Evolutionary conservation across 257 asterid species (phyloP), one percentile per base, ranked within the genome.

Genomic region (Echites panduratus): DNA sequence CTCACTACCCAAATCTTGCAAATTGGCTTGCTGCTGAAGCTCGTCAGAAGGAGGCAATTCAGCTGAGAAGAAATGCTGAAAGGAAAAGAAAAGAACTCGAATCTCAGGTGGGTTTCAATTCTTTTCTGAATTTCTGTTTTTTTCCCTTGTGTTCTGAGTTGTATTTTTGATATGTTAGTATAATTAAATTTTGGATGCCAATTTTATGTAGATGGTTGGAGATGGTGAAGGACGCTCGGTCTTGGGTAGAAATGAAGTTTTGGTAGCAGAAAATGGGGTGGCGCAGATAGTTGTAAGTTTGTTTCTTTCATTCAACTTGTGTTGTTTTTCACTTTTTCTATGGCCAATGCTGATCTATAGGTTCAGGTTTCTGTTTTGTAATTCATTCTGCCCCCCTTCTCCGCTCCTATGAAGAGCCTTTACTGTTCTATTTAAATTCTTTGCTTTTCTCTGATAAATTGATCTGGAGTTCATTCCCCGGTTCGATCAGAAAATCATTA

Each of bases 1-100:
- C 67, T 16, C 4, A 2, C 27, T 56, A n/a, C 8, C 75, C 67
- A 38, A 9, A 19, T 29, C 66, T 71, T 8, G 50, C 75, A 1
- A 45, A 61, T 24, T 53, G 61, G 75, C 29, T 71, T 53, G 75
- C 74, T 70, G 65, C n/a, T 53, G 66, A 70, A 17, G 66, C 67
- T 43, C 61, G 41, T 2, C 47, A 53, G 67, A 9, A 9, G 40
- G 50, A 71, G 24, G 49, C 45, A 2, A 3, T 32, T 12, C n/a
- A 40, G 8, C 17, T 27, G 4, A 54, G 53, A 71, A 71, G 62
- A 14, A 57, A 9, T 12, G 9, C 9, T 12, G 4, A 27, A 40
- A 71, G 5, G n/a, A 35, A 41, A 47, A 29, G 47, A n/a, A 22
- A 71, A 29, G 20, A 17, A 44, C 35, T 16, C 26, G 22, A 27